Evolutionary conservation across 73 alveolate genomes (phyloP).

Genomic region (Diophrys sp.): DNA sequence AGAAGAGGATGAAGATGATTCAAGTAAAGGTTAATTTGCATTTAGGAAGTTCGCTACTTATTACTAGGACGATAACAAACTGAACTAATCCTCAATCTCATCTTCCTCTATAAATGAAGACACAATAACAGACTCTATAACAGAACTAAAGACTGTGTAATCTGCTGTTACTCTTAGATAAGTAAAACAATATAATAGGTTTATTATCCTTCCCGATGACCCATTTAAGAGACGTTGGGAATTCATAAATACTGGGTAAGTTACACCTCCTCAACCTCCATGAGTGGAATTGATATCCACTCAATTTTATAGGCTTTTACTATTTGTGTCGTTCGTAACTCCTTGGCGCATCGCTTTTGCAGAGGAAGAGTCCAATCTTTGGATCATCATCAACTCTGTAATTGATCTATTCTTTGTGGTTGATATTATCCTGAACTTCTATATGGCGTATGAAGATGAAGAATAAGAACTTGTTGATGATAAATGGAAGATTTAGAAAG

Average conservation of each 20-base stretch:
- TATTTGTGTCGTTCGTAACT: conserved; percentile 73
- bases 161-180: too few relatives aligned
- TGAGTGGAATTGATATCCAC: too few relatives aligned
- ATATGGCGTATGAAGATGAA: conserved; percentile 59
- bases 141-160: too few relatives aligned
- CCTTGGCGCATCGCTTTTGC: conserved; percentile 86
- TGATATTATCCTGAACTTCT: conserved; percentile 64
- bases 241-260: conserved; percentile 43
- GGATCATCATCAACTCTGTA: conserved; percentile 41
- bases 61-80: too few relatives aligned
- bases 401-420: conserved; percentile 49
- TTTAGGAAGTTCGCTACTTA: too few relatives aligned
- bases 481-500: conserved; percentile 39
- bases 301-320: too few relatives aligned
- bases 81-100: too few relatives aligned
- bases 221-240: conserved; percentile 67
- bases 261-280: too few relatives aligned
- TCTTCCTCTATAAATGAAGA: too few relatives aligned
- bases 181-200: not conserved
- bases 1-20: too few relatives aligned
- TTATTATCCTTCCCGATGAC: conserved; percentile 71
- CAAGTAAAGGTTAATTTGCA: too few relatives aligned
- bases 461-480: conserved; percentile 58
- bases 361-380: conserved; percentile 38
- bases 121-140: too few relatives aligned